These are phyloP conservation scores for Rubroshorea leprosula DNA, from an alignment of 345 rosid genomes.

Conservation along the genomic window DNA sequence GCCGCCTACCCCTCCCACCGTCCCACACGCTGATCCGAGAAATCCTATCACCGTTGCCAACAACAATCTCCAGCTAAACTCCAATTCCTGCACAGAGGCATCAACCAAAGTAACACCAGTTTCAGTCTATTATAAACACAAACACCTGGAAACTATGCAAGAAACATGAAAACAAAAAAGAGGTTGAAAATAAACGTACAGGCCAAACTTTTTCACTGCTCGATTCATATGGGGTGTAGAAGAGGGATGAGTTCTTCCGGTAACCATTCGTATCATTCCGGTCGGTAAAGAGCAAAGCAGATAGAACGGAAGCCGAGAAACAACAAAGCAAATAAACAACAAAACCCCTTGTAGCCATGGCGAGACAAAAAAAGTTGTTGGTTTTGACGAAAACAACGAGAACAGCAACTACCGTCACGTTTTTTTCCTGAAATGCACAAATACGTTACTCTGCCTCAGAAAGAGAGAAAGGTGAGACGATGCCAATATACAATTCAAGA, in stretches of 20 bases:
- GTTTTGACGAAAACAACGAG: not conserved
- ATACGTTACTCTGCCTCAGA: too few relatives aligned
- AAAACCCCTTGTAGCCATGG: not conserved
- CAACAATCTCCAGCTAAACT: constrained; percentile 60
- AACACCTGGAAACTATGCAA: not conserved
- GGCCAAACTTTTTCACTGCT: not conserved
- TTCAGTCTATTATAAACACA: not conserved
- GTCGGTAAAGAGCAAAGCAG: not conserved
- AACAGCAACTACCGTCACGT: not conserved
- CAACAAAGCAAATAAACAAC: not conserved
- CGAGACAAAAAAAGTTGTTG: too few relatives aligned
- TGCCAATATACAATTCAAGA: too few relatives aligned
- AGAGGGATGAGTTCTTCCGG: not conserved
- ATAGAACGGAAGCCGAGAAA: not conserved
- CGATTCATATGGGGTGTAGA: not conserved
- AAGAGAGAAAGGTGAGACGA: too few relatives aligned
- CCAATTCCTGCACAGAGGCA: constrained; percentile 41
- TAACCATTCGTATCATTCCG: not conserved
- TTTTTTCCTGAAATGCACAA: not conserved
- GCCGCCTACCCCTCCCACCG: constrained; percentile 97
- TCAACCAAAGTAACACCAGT: not conserved
- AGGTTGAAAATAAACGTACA: too few relatives aligned
- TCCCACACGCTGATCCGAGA: constrained; percentile 88
- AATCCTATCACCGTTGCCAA: constrained; percentile 76
- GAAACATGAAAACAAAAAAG: not conserved